These are phyloP conservation scores for Ophiocordyceps camponoti-floridani DNA, from an alignment of 2,329 filamentous ascomycete genomes.

Conservation along the genomic window DNA sequence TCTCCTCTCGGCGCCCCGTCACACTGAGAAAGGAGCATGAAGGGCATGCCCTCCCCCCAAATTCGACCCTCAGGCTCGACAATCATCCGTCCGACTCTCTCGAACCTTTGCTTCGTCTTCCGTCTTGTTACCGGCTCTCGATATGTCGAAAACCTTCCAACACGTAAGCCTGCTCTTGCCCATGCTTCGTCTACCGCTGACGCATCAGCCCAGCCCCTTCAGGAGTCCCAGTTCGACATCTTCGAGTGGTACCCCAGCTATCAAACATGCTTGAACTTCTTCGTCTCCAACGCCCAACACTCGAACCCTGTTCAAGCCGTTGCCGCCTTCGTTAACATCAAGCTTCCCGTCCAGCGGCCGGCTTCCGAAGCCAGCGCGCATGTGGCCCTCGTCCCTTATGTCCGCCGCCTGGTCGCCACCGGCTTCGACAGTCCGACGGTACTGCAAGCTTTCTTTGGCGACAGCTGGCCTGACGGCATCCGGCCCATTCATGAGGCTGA, in stretches of 20 bases:
- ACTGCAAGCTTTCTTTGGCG: slow-evolving; percentile 93
- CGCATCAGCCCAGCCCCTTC: slow-evolving; percentile 19
- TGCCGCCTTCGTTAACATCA: slow-evolving; percentile 82
- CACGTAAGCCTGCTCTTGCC: slow-evolving; percentile 1
- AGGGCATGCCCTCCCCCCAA: neutral
- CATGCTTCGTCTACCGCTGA: too few species aligned
- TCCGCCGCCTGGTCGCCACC: slow-evolving; percentile 76
- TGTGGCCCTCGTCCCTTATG: slow-evolving; percentile 54
- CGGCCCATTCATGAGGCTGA: slow-evolving; percentile 76
- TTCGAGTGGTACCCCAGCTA: slow-evolving; percentile 89
- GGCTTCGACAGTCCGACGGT: slow-evolving; percentile 76
- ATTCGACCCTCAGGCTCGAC: neutral
- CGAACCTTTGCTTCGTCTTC: neutral
- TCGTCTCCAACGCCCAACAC: slow-evolving; percentile 80
- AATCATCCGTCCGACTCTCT: neutral
- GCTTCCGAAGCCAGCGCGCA: slow-evolving; percentile 3
- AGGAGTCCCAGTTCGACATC: slow-evolving; percentile 48
- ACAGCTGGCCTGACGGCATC: slow-evolving; percentile 70
- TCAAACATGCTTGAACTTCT: slow-evolving; percentile 78
- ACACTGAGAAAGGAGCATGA: neutral
- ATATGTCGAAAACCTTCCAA: slow-evolving; percentile 5
- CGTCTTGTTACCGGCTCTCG: neutral
- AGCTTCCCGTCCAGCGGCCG: slow-evolving; percentile 63
- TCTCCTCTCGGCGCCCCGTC: too few species aligned
- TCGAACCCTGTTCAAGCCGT: slow-evolving; percentile 69